These are phyloP conservation scores for Curvularia eragrostidis DNA, from an alignment of 2,329 filamentous ascomycete genomes.

Conservation along the genomic window DNA sequence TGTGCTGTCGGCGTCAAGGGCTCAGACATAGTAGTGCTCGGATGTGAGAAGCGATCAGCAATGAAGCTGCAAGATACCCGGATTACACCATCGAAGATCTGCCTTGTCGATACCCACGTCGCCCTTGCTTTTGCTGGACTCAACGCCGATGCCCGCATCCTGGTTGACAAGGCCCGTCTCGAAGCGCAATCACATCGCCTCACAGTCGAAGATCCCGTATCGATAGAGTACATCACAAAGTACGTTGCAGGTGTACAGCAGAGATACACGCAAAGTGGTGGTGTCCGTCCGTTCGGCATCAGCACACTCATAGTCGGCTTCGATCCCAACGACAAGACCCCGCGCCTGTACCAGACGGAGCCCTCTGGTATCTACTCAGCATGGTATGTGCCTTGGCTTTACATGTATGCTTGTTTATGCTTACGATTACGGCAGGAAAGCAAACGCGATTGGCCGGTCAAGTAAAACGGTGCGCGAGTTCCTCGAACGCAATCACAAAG, in stretches of 20 bases:
- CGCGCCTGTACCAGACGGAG: conserved; percentile 95
- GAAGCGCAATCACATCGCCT: conserved; percentile 97
- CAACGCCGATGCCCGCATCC: conserved; percentile 96
- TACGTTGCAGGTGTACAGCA: conserved; percentile 98
- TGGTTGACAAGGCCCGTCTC: conserved; percentile 96
- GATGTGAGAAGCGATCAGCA: conserved; percentile 97
- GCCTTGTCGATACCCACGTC: conserved; percentile 92
- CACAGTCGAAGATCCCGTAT: conserved; percentile 95
- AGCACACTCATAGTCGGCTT: conserved; percentile 99
- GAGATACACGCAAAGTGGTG: conserved; percentile 97
- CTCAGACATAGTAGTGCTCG: conserved; percentile 89
- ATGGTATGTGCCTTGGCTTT: conserved; percentile 69
- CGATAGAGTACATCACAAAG: conserved; percentile 99
- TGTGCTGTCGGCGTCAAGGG: conserved; percentile 98
- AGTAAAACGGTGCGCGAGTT: conserved; percentile 99
- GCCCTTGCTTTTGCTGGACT: conserved; percentile 96
- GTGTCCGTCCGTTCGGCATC: conserved; percentile 98
- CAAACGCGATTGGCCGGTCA: conserved; percentile 96
- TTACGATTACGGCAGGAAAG: conserved; percentile 73
- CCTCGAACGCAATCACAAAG: conserved; percentile 98
- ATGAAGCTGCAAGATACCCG: conserved; percentile 99
- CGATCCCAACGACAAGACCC: conserved; percentile 87
- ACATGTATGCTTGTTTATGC: background rate
- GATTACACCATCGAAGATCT: conserved; percentile 98
- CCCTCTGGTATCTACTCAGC: conserved; percentile 99